Evolutionary conservation across 1,284 basidiomycete genomes (phyloP).

Genomic region (Trichosporon sp.): DNA sequence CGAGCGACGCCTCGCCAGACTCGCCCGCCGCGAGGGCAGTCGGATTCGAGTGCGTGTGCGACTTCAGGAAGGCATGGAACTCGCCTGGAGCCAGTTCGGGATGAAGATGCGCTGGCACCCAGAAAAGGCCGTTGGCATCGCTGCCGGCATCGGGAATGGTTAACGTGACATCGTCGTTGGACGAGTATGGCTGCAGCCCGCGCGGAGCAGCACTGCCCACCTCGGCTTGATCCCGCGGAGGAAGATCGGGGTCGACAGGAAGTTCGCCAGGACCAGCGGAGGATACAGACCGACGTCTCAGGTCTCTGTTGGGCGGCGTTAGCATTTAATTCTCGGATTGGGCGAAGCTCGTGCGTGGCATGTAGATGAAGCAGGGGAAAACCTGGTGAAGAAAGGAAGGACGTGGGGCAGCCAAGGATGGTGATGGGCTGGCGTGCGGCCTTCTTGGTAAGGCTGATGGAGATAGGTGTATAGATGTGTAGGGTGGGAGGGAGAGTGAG

Average conservation of each 20-base stretch:
- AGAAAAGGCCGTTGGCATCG: conserved; percentile 61
- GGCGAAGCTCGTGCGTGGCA: neutral
- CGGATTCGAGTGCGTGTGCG: conserved; percentile 64
- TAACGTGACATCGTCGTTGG: conserved; percentile 43
- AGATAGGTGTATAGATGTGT: neutral
- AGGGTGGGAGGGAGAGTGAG: neutral
- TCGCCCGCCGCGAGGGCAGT: conserved; percentile 29
- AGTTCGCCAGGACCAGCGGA: conserved; percentile 67
- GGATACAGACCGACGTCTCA: conserved; percentile 69
- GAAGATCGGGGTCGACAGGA: conserved; percentile 79
- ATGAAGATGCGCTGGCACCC: conserved; percentile 93
- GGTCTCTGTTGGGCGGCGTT: conserved; percentile 53
- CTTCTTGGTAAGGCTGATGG: neutral
- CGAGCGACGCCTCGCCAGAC: conserved; percentile 23
- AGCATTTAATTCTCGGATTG: neutral
- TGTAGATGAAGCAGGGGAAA: neutral
- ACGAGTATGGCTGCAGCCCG: conserved; percentile 23
- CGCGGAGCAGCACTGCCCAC: neutral
- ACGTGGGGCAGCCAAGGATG: neutral
- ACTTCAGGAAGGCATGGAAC: conserved; percentile 89
- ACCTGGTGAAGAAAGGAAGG: neutral
- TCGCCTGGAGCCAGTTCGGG: conserved; percentile 96
- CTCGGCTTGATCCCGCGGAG: conserved; percentile 42
- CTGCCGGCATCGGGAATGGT: conserved; percentile 29
- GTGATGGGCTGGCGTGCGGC: no score